Base-by-base conservation (phyloP, 2,329 filamentous ascomycete genomes). In the Sarocladiaceae sp. region DNA sequence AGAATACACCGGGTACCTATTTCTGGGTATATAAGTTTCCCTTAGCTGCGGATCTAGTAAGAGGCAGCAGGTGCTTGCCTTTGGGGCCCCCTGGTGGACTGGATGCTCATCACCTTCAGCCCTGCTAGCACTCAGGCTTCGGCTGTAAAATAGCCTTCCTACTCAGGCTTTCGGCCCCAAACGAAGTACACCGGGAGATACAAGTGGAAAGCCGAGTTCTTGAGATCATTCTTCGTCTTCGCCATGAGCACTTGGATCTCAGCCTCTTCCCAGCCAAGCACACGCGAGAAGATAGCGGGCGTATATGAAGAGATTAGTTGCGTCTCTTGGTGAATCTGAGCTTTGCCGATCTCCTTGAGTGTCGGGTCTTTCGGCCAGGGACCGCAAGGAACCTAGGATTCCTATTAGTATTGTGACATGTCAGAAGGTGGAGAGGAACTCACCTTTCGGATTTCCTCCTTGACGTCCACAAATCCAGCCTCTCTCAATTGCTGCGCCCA, bases 381-480 rank as follows among this genome's bases (percentile, higher is more conserved):
- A 0, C 69, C 70, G 3, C 44, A 48, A 15, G 15, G 50, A 35
- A 31, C 39, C 48, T 44, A 49, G 26, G 11, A 12, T 47, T 44
- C 52, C 53, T 52, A 33, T 12, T 47, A 13, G 39, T 49, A 54
- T 13, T 13, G 18, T 33, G 29, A 10, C 7, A 17, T 22, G 18
- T 11, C 6, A 10, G 37, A 10, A 22, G 18, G 15, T 8, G 17
- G 18, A 23, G 22, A 5, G 23, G 37, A 42, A 42, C 44, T 6
- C 18, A 39, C 15, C 26, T 78, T 77, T 55, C 88, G 83, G 50
- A 83, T 76, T 55, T 82, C 76, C 64, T 93, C 85, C 57, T 81
- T 79, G 59, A 97, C 83, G 55, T 97, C 87, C 33, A 84, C 83
- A 64, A 96, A 96, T 13, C 93, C 93, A 48, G 84, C 80, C 4